phyloP scores from a whole-genome alignment of 164 flowering plant genomes.

The Aristolochia fimbriata region DNA sequence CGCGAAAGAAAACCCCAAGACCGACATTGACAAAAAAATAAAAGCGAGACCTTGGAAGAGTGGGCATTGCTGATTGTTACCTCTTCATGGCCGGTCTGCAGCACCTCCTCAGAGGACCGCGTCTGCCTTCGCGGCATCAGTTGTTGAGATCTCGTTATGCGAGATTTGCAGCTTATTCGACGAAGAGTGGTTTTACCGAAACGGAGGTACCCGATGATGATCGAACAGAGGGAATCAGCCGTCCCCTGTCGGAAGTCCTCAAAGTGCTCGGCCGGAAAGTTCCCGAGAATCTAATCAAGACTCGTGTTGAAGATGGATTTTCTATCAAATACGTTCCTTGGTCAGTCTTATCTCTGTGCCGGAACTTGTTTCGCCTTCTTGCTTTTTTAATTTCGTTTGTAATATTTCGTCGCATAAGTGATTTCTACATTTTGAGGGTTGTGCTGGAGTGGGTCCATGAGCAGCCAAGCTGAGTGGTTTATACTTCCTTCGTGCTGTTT shows the following conservation, averaged over 20 bases:
- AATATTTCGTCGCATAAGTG: too few relatives aligned
- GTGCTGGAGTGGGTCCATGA: too few relatives aligned
- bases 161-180: conserved; percentile 5
- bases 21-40: not conserved
- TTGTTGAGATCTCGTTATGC: not conserved
- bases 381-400: not conserved
- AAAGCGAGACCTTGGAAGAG: too few relatives aligned
- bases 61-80: not conserved
- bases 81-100: conserved; percentile 3
- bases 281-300: conserved; percentile 56
- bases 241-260: conserved; percentile 73
- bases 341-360: conserved; percentile 17
- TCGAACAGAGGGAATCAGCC: conserved; percentile 54
- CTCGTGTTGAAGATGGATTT: conserved; percentile 53
- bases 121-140: not conserved
- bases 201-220: conserved; percentile 12
- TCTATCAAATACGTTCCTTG: conserved; percentile 72
- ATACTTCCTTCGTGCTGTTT: too few relatives aligned
- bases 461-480: too few relatives aligned
- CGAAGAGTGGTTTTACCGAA: conserved; percentile 7
- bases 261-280: conserved; percentile 67
- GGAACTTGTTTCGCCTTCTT: not conserved
- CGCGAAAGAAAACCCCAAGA: too few relatives aligned
- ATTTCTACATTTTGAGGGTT: not conserved
- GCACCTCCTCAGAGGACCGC: conserved; percentile 1